These are phyloP conservation scores for Tetrapisispora namnaoensis DNA, from an alignment of 805 yeast genomes.

Conservation along the genomic window DNA sequence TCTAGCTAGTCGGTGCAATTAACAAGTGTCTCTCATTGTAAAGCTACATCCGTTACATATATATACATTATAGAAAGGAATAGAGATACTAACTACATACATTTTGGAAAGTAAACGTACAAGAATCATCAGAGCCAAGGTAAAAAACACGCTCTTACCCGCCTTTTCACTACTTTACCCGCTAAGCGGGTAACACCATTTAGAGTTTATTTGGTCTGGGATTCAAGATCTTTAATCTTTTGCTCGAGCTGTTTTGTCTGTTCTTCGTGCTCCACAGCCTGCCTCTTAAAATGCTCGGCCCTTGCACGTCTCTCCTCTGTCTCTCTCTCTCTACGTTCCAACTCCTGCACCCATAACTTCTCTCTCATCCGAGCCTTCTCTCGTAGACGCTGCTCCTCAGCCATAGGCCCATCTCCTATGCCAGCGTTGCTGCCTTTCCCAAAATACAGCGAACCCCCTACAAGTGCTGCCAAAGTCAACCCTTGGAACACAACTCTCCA, in stretches of 20 bases:
- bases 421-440: constrained; percentile 33
- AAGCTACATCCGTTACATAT: neutral
- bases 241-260: constrained; percentile 19
- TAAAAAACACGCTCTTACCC: no score
- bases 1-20: no score
- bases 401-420: constrained; percentile 18
- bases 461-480: constrained; percentile 69
- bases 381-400: constrained; percentile 51
- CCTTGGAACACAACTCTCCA: constrained; percentile 87
- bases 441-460: constrained; percentile 66
- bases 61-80: neutral
- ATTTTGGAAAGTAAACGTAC: no score
- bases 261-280: constrained; percentile 32
- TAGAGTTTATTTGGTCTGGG: constrained; percentile 2
- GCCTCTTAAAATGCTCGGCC: constrained; percentile 49
- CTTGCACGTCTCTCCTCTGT: constrained; percentile 57
- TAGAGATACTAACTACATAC: no score
- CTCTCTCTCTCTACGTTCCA: constrained; percentile 76
- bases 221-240: constrained; percentile 23
- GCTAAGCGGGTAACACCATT: no score
- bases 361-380: constrained; percentile 84
- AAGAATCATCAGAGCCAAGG: no score
- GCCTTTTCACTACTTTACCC: no score
- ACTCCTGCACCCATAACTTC: constrained; percentile 76
- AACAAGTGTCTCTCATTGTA: neutral